Percentiles rank a stretch among this genome's conserved stretches.
phyloP scores from a whole-genome alignment of 1,284 basidiomycete genomes.

The Heterobasidion parviporum region DNA sequence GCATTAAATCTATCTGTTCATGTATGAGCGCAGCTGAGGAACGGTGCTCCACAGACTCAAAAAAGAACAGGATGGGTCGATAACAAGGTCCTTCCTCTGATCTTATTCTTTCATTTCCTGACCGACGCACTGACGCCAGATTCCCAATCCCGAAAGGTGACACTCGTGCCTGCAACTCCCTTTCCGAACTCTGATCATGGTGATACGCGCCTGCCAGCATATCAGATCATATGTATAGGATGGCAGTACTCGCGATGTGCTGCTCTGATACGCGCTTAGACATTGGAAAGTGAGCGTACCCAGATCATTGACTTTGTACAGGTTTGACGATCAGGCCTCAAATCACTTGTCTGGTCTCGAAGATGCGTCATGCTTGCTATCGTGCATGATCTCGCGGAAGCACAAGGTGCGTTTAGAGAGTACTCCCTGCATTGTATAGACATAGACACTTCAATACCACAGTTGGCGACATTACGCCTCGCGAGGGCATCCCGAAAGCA shows the following conservation, averaged over 20 bases:
- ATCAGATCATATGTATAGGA: slow-evolving; percentile 96
- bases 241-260: slow-evolving; percentile 89
- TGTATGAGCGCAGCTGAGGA: not conserved
- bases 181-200: not conserved
- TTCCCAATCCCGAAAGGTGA: slow-evolving; percentile 75
- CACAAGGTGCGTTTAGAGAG: slow-evolving; percentile 51
- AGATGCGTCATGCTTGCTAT: slow-evolving; percentile 88
- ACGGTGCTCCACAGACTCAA: slow-evolving; percentile 56
- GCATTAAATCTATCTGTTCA: not conserved
- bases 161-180: not conserved
- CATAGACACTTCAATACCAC: not conserved
- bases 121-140: slow-evolving; percentile 32
- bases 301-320: not conserved
- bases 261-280: slow-evolving; percentile 65
- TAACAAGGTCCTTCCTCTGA: slow-evolving; percentile 22
- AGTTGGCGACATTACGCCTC: slow-evolving; percentile 93
- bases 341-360: not conserved
- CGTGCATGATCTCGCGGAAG: slow-evolving; percentile 95
- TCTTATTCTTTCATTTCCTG: not conserved
- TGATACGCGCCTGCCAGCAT: slow-evolving; percentile 44
- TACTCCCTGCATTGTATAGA: not conserved
- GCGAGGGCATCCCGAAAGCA: slow-evolving; percentile 76
- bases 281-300: slow-evolving; percentile 54
- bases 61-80: slow-evolving; percentile 94
- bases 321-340: no score